These are phyloP conservation scores for Flaveria floridana DNA, from an alignment of 140 eudicot genomes.

Conservation along the genomic window DNA sequence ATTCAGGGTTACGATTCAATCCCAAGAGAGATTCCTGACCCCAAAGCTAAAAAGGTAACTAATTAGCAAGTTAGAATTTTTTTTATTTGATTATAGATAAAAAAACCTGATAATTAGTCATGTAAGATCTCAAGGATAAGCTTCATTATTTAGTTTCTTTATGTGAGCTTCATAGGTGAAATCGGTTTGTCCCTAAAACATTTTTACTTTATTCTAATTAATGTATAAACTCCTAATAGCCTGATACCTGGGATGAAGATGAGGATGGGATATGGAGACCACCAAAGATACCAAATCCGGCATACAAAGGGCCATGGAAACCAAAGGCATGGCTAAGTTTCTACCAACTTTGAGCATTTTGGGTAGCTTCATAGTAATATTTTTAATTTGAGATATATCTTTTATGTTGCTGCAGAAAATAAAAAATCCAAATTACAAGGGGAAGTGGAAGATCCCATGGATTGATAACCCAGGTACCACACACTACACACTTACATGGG, in stretches of 20 bases:
- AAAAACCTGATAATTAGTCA: background rate
- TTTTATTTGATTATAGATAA: background rate
- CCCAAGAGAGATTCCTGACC: slow-evolving; percentile 93
- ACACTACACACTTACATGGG: background rate
- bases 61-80: background rate
- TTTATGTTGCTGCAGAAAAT: slow-evolving; percentile 59
- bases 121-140: slow-evolving; percentile 7
- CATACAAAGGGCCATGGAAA: slow-evolving; percentile 95
- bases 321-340: slow-evolving; percentile 54
- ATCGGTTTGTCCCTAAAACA: background rate
- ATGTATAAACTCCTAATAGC: slow-evolving; percentile 42
- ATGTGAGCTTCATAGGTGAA: background rate
- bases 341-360: background rate
- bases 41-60: slow-evolving; percentile 86
- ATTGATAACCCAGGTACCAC: slow-evolving; percentile 94
- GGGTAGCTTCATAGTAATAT: slow-evolving; percentile 1
- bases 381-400: background rate
- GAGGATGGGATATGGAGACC: slow-evolving; percentile 94
- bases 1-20: slow-evolving; percentile 94
- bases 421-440: slow-evolving; percentile 92
- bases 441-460: slow-evolving; percentile 97
- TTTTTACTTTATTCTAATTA: background rate
- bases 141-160: slow-evolving; percentile 4
- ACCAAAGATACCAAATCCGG: slow-evolving; percentile 86
- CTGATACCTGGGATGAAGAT: slow-evolving; percentile 93